Evolutionary conservation across 2,329 filamentous ascomycete species (phyloP).

Genomic region (Talaromyces sp.): DNA sequence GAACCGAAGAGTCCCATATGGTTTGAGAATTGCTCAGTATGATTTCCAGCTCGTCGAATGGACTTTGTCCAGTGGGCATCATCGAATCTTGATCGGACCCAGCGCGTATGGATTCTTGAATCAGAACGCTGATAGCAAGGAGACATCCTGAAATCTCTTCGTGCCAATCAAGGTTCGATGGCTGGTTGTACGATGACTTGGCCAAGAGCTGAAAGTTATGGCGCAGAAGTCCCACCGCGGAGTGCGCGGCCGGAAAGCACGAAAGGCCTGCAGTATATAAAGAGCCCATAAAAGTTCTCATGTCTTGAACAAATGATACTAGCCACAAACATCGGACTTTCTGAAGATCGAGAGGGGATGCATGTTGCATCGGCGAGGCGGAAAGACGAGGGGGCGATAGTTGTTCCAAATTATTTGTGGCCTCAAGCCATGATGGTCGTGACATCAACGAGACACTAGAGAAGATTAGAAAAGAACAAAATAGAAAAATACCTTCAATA

Average conservation of each 20-base stretch:
- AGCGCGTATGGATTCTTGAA: slow-evolving; percentile 22
- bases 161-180: slow-evolving; percentile 4
- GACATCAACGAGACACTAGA: slow-evolving; percentile 32
- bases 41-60: slow-evolving; percentile 9
- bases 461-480: not conserved
- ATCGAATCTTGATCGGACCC: not conserved
- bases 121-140: slow-evolving; percentile 22
- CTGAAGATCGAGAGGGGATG: slow-evolving; percentile 21
- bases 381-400: slow-evolving; percentile 15
- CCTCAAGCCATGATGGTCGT: slow-evolving; percentile 32
- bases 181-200: not conserved
- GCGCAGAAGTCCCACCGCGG: slow-evolving; percentile 20
- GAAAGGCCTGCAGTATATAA: slow-evolving; percentile 18
- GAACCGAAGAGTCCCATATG: slow-evolving; percentile 14
- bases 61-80: not conserved
- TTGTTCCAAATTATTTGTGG: slow-evolving; percentile 24
- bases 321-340: slow-evolving; percentile 33
- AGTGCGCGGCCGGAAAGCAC: slow-evolving; percentile 14
- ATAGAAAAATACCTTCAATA: not conserved
- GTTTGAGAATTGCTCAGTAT: slow-evolving; percentile 7
- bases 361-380: not conserved
- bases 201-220: slow-evolving; percentile 12
- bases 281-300: slow-evolving; percentile 31
- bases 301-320: slow-evolving; percentile 34
- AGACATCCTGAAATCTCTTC: slow-evolving; percentile 17